Base-by-base conservation (phyloP, 1,284 basidiomycete genomes). In the Trichosporon sp. region DNA sequence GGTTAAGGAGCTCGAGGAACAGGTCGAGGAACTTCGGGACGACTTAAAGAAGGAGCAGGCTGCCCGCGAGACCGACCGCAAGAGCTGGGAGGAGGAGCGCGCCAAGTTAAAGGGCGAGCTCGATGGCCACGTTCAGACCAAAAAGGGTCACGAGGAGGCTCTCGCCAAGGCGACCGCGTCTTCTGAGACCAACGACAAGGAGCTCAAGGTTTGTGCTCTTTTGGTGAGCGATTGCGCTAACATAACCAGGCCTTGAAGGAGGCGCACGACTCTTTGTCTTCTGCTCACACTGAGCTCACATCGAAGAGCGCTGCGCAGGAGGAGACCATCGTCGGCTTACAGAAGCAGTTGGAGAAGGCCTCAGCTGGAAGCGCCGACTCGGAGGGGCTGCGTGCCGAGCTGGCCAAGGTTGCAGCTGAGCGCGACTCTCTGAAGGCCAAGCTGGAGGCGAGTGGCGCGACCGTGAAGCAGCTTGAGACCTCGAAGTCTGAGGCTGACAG, bases 1-100 rank as follows among this genome's bases (percentile, higher is more conserved):
- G 71, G 68, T 78, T 26, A 66, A 72, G 59, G 76, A 76, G 65
- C 68, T 78, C 12, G 70, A 76, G 68, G 70, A 73, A 12, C 72
- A 79, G 73, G 66, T 77, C 11, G 72, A 72, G 19, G 74, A 71
- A 54, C 67, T 78, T 14, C 71, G 73, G 26, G 68, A 43, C 4
- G 67, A 73, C 64, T 37, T 77, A 11, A 74, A 72, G 40, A 35
- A 46, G 14, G 71, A 65, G 61, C 67, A 51, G 26, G 68, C 70
- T 63, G 63, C 65, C n/a, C 68, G 67, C 31, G 51, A 54, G 51
- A 8, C 8, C 6, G 51, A 54, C 19, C 51, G 51, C 19, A 16
- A 21, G 51, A 54, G 10, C 8, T 54, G 51, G 51, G 51, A 54
- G 8, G 51, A 65, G 26, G 68, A 77, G 71, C 38, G 76, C 21